Evolutionary conservation across 2,329 filamentous ascomycete species (phyloP), one percentile per base, ranked within the genome.

Genomic region (Aureobasidium melanogenum): DNA sequence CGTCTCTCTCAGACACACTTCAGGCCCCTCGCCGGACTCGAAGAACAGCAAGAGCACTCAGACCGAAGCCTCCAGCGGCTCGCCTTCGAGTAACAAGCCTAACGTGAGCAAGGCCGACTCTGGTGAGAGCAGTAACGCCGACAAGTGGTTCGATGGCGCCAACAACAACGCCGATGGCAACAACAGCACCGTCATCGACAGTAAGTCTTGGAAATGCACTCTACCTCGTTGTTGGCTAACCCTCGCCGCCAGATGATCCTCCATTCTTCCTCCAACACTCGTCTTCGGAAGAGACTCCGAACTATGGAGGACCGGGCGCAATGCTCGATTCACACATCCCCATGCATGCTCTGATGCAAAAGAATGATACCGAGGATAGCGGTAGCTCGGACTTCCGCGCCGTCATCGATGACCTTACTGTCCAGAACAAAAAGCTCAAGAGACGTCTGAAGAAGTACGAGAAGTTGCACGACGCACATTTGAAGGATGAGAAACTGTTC

Each of bases 331-430:
- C 30, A n/a, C 15, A 9, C 24, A 65, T 72, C 47, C 39, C 74
- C 75, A 50, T 30, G 56, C 56, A 59, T 50, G 56, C 56, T 2
- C 82, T 57, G 15, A 43, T 57, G 22, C 30, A 28, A 2, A 36
- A 46, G 73, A 41, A 72, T 10, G 71, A 67, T 32, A 75, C 73
- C 7, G 75, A 76, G 48, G 77, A 76, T 32, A 89, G 84, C 69
- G 87, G 85, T 55, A 84, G 83, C 30, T 88, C 89, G 61, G 89
- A 92, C 61, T 92, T 85, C 63, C 81, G 90, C 50, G 88, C 88
- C 66, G 89, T 96, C 17, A 95, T 96, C 51, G 90, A 96, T 68
- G 91, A 96, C 70, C 74, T 96, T 62, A 96, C 90, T 0, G 78
- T 96, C 28, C 88, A 91, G 69, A 95, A 94, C 70, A 89, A 90